Evolutionary conservation across 2,329 filamentous ascomycete species (phyloP), one percentile per base, ranked within the genome.

Genomic region (Xylaria hypoxylon): DNA sequence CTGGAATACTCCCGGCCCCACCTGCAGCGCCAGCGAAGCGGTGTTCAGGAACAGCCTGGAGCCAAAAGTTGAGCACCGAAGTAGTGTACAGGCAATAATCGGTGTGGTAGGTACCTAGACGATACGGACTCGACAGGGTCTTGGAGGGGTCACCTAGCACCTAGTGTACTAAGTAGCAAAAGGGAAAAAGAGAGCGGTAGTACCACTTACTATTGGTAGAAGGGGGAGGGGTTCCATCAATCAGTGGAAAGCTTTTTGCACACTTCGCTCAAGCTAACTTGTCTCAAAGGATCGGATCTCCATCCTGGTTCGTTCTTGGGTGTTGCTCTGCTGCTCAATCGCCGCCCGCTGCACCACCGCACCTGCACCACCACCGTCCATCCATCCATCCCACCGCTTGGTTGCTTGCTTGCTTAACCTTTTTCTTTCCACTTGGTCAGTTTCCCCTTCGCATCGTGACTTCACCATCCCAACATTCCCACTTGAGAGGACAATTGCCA

Each of bases 401-500:
- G 28, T 28, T 33, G 40, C 60, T 35, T 35, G 35, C n/a, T 45
- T 62, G 65, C 51, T 60, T 59, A 59, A 65, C 55, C 44, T 44
- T 62, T 64, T 68, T 62, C 61, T 60, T 65, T 59, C 64, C 59
- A 62, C 67, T 65, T 69, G 61, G 64, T 62, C 56, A 68, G 22
- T 50, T 53, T 45, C 56, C 57, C 59, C 44, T 62, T 69, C 64
- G 59, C 58, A 70, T 72, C 62, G 71, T 73, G 67, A 71, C 62
- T 64, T 71, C 59, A 45, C 62, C 55, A n/a, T 51, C 61, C 67
- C 56, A 62, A 60, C 17, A 48, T 57, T 70, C 69, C 58, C 69
- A 63, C 68, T 72, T 61, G 71, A 72, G 67, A 73, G 59, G 35
- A 59, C 57, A 67, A 68, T 65, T 69, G 67, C 42, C 44, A 50